Base-by-base conservation (phyloP, 768 basidiomycete genomes). In the Galerina marginata region DNA sequence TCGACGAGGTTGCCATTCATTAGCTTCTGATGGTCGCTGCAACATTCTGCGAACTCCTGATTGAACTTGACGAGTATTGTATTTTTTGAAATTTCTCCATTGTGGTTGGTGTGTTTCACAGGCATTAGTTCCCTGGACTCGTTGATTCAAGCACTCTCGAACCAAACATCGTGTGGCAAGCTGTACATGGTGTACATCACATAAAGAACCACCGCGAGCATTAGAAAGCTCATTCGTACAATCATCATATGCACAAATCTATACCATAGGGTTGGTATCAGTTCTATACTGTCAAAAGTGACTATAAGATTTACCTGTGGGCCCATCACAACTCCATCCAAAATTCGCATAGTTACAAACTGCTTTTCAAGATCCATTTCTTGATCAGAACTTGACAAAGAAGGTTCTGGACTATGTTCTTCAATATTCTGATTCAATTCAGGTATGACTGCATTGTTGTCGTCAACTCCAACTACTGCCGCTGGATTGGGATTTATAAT, bases 131-230 rank as follows among this genome's bases (percentile, higher is more conserved):
- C 48, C 36, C 9, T 10, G 29, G 42, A 55, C 40, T 9, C 42
- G 9, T 12, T 16, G 4, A 15, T 51, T 29, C 23, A 14, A 4
- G 33, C 61, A 62, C 2, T 51, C 61, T 39, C 23, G 26, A 38
- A 62, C 40, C 4, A n/a, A 37, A 50, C 56, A 62, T 33, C 45
- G 40, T 1, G 7, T 42, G 6, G 26, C 40, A 50, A 51, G 52
- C 23, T 43, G 37, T 36, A 36, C 3, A 20, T 58, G 37, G 58
- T 62, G 61, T 3, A 26, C 23, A 36, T 37, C 42, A 44, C 60
- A 61, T 44, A 65, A 65, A 7, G 58, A 36, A 20, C 56, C 63
- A 25, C 56, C 40, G 16, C 53, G 5, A 26, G 59, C 50, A 64
- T 64, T 64, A 39, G 38, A 40, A 16, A 65, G 48, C 29, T 55